Evolutionary conservation across 495 filamentous ascomycete genomes (phyloP).

Genomic region (Talaromyces ruber): DNA sequence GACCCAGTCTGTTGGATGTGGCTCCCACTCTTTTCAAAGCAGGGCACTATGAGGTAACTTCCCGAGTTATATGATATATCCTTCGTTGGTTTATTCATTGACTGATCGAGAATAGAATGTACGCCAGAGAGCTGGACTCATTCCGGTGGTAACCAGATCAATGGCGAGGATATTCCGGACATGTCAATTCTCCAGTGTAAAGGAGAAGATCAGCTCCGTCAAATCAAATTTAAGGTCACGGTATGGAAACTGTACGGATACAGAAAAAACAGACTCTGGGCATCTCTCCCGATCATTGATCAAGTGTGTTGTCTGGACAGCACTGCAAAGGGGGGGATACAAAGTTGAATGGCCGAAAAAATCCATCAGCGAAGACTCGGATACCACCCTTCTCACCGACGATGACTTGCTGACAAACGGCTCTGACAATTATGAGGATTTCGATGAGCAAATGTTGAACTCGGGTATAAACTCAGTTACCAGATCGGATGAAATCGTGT

Average conservation of each 20-base stretch:
- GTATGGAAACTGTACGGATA: not conserved
- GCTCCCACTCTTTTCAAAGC: slow-evolving; percentile 27
- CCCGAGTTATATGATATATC: not conserved
- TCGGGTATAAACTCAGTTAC: not conserved
- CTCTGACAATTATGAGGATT: not conserved
- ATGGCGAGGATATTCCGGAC: slow-evolving; percentile 20
- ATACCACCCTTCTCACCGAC: not conserved
- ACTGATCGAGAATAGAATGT: slow-evolving; percentile 22
- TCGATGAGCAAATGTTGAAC: not conserved
- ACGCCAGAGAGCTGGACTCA: slow-evolving; percentile 25
- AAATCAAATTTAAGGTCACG: not conserved
- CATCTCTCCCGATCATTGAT: not conserved
- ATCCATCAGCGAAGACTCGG: not conserved
- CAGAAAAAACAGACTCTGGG: not conserved
- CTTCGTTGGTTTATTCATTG: not conserved
- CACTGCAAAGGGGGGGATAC: slow-evolving; percentile 2
- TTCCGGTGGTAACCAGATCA: slow-evolving; percentile 27
- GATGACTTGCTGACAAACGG: not conserved
- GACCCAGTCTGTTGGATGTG: slow-evolving; percentile 16
- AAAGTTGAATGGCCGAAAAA: not conserved
- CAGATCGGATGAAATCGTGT: not conserved
- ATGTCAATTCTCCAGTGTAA: not conserved
- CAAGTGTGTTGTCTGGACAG: slow-evolving; percentile 1
- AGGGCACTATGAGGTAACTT: slow-evolving; percentile 26
- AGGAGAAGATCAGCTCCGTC: not conserved